Conservation (phyloP, 1,284 basidiomycete genomes). For the Heliocybe sulcata region DNA sequence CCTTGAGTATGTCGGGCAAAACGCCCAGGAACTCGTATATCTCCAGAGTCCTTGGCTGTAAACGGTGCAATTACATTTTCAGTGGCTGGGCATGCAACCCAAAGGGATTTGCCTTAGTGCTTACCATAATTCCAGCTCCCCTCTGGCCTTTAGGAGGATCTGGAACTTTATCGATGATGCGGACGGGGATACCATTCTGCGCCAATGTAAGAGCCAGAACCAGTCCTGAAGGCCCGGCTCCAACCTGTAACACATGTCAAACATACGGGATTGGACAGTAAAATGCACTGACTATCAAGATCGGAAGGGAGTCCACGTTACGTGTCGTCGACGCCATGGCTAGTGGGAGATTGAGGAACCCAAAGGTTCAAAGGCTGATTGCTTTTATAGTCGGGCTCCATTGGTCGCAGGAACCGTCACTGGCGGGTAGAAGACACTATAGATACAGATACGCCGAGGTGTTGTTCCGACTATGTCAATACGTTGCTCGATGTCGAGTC, state of each 20-base stretch:
- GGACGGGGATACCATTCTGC: conserved; percentile 15
- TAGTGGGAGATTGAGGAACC: not conserved
- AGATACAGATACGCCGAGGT: too few species aligned
- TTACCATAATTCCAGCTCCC: conserved; percentile 9
- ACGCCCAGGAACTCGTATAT: conserved; percentile 9
- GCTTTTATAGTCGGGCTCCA: too few species aligned
- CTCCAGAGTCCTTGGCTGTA: conserved; percentile 11
- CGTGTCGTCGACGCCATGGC: not conserved
- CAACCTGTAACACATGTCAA: conserved; percentile 10
- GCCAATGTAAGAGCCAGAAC: conserved; percentile 16
- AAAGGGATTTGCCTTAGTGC: not conserved
- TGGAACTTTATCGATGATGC: conserved; percentile 15
- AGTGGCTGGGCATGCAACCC: not conserved
- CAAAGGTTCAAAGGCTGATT: too few species aligned
- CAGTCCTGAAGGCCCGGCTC: conserved; percentile 18
- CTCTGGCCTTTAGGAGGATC: conserved; percentile 12
- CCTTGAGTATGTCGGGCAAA: conserved; percentile 9
- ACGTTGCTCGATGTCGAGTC: too few species aligned
- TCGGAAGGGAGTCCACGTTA: not conserved
- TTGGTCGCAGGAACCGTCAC: too few species aligned
- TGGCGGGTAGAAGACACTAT: too few species aligned
- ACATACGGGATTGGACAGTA: not conserved
- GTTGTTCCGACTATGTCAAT: too few species aligned
- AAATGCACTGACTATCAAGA: not conserved
- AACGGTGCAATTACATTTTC: not conserved